Conservation (phyloP, 108 stramenopile species). For the Skeletonema costatum region DNA sequence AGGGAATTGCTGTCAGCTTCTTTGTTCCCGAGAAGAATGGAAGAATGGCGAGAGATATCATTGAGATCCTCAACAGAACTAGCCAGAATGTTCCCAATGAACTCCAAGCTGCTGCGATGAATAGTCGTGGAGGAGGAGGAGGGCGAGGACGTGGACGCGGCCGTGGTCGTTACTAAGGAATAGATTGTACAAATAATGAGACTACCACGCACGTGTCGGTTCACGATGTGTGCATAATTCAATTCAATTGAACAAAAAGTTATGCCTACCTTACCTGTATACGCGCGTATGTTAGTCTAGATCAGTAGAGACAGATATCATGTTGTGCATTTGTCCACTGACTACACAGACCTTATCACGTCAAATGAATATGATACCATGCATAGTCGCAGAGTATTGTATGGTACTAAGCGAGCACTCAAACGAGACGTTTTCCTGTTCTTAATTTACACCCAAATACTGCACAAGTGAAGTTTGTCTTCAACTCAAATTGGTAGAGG, state of each 20-base stretch:
- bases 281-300: neutral
- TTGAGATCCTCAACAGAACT: slow-evolving; percentile 82
- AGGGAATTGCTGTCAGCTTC: slow-evolving; percentile 95
- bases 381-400: no score
- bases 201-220: neutral
- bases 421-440: neutral
- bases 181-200: neutral
- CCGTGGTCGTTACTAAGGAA: slow-evolving; percentile 37
- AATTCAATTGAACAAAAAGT: neutral
- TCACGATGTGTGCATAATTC: neutral
- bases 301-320: neutral
- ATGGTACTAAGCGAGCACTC: no score
- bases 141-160: slow-evolving; percentile 65
- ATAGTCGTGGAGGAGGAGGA: slow-evolving; percentile 52
- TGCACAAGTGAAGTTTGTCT: neutral
- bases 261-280: neutral
- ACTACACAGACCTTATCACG: no score
- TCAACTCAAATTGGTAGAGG: slow-evolving; percentile 75
- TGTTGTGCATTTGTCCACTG: no score
- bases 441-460: neutral
- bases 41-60: slow-evolving; percentile 81
- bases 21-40: slow-evolving; percentile 94
- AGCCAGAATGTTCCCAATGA: slow-evolving; percentile 74
- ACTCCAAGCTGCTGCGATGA: slow-evolving; percentile 53
- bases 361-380: no score